A percentile compares a stretch with the other conserved stretches of the same genome.
Evolutionary conservation across 257 asterid species (phyloP).

Genomic region (Nicotiana otophora): DNA sequence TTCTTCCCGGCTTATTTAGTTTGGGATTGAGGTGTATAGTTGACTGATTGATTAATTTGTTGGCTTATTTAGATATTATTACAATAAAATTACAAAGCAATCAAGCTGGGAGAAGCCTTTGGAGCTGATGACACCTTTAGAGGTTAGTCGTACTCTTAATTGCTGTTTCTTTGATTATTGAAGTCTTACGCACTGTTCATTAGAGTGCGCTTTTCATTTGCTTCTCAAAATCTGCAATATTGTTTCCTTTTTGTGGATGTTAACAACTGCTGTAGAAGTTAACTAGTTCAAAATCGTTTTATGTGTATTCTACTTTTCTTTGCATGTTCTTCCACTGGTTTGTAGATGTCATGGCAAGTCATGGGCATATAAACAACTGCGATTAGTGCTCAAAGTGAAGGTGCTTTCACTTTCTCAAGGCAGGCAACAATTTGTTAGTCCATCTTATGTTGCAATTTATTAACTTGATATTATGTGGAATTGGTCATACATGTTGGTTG

Average conservation of each 20-base stretch:
- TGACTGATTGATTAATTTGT: not conserved
- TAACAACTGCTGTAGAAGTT: constrained; percentile 37
- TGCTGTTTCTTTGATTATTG: constrained; percentile 15
- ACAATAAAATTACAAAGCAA: constrained; percentile 81
- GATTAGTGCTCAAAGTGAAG: constrained; percentile 80
- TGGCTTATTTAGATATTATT: constrained; percentile 60
- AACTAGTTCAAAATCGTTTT: constrained; percentile 35
- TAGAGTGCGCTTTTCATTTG: constrained; percentile 25
- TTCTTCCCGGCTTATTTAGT: not conserved
- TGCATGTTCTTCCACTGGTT: constrained; percentile 88
- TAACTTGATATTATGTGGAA: constrained; percentile 30
- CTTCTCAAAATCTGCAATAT: constrained; percentile 20
- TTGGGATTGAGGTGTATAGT: not conserved
- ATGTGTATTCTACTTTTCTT: constrained; percentile 62
- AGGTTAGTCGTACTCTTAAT: constrained; percentile 56
- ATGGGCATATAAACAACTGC: constrained; percentile 73
- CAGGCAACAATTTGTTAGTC: constrained; percentile 73
- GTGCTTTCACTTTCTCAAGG: constrained; percentile 80
- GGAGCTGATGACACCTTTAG: constrained; percentile 89
- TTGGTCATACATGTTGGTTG: constrained; percentile 14
- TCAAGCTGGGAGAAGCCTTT: constrained; percentile 98
- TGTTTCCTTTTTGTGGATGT: constrained; percentile 31
- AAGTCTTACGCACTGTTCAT: constrained; percentile 4
- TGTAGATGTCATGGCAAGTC: constrained; percentile 87
- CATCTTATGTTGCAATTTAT: constrained; percentile 36